Base-by-base conservation (phyloP, 2,329 filamentous ascomycete genomes). In the Macrophomina tecta region DNA sequence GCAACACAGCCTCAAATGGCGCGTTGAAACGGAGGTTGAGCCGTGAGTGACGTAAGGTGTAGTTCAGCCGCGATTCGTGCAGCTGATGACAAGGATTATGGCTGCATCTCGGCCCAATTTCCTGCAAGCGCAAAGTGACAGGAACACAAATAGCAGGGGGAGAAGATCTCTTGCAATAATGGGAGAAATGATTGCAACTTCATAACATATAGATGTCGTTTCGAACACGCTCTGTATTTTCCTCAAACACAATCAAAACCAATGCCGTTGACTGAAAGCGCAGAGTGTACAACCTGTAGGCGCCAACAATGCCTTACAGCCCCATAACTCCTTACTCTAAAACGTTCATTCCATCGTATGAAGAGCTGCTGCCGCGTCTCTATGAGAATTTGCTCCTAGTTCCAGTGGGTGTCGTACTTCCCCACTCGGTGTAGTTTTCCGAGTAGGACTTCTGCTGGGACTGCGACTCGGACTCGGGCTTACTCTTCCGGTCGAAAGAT, bases 351-450 rank as follows among this genome's bases (percentile, higher is more conserved):
- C 45, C 63, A 49, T 65, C 34, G 63, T 40, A 28, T 67, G 56
- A 16, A 61, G 65, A 45, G 46, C 58, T 62, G 58, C 58, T 49
- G 45, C 58, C 49, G 58, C 58, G 45, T 62, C 58, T 32, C 63
- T 65, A 45, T 62, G 58, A 49, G 45, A 78, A 65, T 78, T 74
- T 75, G 77, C 76, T 70, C 78, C 77, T 11, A 77, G 73, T 65
- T 77, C 77, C 65, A 77, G 68, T 62, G 74, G 72, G 42, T 73
- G 69, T 63, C 68, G 40, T 49, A 16, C 70, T 5, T 32, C 64
- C 56, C 18, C 56, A n/a, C n/a, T 56, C 23, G 18, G 38, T 40
- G 49, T 56, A 14, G 38, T n/a, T 62, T 49, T 32, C 66, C 69
- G 23, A 70, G 70, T 48, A 11, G 58, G 58, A 23, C 58, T 28